Evolutionary conservation across 1,139 yeast genomes (phyloP).

Genomic region (Geotrichum histeridarum): DNA sequence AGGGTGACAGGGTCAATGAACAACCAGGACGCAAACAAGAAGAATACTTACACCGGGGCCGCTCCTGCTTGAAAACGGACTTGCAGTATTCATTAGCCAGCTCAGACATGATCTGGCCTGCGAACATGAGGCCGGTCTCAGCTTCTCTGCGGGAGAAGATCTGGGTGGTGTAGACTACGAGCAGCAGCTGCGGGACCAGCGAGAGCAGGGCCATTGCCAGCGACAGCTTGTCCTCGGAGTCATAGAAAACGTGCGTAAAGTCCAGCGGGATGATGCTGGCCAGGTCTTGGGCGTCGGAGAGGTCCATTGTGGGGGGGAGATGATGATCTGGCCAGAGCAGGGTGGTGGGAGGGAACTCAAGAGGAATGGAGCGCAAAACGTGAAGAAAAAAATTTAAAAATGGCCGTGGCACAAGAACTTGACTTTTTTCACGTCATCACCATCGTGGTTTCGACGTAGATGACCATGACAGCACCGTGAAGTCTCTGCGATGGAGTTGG

Average conservation of each 20-base stretch:
- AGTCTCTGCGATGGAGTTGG: too few species aligned
- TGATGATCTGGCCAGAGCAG: not conserved
- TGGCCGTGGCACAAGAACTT: not conserved
- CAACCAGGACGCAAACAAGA: slow-evolving; percentile 38
- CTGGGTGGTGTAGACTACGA: slow-evolving; percentile 81
- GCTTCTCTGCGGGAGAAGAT: slow-evolving; percentile 75
- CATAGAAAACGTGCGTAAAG: slow-evolving; percentile 69
- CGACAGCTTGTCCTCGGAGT: slow-evolving; percentile 60
- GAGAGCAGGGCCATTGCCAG: slow-evolving; percentile 65
- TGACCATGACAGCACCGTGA: too few species aligned
- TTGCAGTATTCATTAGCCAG: slow-evolving; percentile 65
- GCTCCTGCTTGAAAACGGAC: slow-evolving; percentile 57
- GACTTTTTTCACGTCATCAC: too few species aligned
- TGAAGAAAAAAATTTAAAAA: not conserved
- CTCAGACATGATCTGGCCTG: slow-evolving; percentile 82
- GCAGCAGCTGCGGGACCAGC: slow-evolving; percentile 72
- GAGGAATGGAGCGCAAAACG: not conserved
- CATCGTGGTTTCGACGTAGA: too few species aligned
- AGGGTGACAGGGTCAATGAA: not conserved
- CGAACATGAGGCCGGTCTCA: slow-evolving; percentile 77
- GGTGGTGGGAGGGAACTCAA: too few species aligned
- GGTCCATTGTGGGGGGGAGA: not conserved
- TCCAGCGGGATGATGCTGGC: slow-evolving; percentile 24
- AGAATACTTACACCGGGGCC: slow-evolving; percentile 52
- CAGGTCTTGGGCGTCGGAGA: not conserved